Conservation (phyloP, 139 green algal genomes). For the Tetratostichococcus sp. region DNA sequence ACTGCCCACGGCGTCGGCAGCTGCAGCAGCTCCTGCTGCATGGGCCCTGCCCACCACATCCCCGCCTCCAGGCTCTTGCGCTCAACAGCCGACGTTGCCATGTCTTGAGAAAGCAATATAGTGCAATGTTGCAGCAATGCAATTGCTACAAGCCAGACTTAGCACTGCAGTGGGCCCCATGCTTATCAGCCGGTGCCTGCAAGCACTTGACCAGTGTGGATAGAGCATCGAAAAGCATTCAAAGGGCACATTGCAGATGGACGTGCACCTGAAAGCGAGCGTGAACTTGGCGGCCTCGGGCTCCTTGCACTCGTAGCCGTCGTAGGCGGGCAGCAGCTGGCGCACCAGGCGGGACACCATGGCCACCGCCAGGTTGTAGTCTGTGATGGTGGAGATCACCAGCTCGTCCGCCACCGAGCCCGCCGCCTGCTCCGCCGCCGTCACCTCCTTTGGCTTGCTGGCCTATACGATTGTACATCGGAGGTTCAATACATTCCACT, state of each 20-base stretch:
- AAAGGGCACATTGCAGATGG: background rate
- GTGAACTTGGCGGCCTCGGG: slow-evolving; percentile 74
- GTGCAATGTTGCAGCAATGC: no score
- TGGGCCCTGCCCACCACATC: slow-evolving; percentile 33
- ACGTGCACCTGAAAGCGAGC: slow-evolving; percentile 51
- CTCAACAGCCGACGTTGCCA: background rate
- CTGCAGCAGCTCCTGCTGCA: slow-evolving; percentile 64
- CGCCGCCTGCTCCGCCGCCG: slow-evolving; percentile 35
- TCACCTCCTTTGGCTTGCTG: slow-evolving; percentile 51
- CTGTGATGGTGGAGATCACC: slow-evolving; percentile 51
- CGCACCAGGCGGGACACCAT: slow-evolving; percentile 42
- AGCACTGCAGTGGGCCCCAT: no score
- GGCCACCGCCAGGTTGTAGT: slow-evolving; percentile 52
- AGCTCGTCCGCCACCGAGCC: slow-evolving; percentile 26
- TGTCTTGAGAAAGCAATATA: background rate
- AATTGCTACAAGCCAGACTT: no score
- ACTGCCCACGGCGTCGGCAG: slow-evolving; percentile 44
- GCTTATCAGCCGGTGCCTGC: no score
- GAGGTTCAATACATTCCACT: no score
- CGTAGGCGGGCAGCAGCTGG: slow-evolving; percentile 51
- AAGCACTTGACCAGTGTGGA: no score
- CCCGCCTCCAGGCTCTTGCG: slow-evolving; percentile 25
- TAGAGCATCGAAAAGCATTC: no score
- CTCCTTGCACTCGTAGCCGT: slow-evolving; percentile 87
- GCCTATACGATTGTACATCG: no score